These are phyloP conservation scores for Antonospora locustae DNA, from an alignment of 371 early-diverging fungal genomes.

Conservation along the genomic window DNA sequence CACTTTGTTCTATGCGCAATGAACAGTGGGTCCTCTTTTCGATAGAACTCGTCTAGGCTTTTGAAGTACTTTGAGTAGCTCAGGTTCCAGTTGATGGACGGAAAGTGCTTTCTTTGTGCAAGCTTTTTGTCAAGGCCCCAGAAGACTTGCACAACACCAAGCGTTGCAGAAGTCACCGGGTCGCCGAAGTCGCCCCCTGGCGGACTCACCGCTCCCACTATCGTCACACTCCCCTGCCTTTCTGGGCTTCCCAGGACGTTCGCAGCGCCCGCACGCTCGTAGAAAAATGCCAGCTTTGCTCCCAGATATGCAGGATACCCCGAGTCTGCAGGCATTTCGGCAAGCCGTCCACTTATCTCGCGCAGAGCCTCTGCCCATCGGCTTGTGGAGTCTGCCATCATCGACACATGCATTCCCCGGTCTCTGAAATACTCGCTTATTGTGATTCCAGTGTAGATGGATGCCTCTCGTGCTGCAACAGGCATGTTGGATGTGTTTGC, in stretches of 20 bases:
- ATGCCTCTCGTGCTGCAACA: conserved; percentile 99
- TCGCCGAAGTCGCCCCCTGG: conserved; percentile 98
- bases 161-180: conserved; percentile 92
- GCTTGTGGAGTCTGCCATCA: conserved; percentile 99
- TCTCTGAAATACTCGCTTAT: conserved; percentile 99
- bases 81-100: conserved; percentile 96
- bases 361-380: conserved; percentile 99
- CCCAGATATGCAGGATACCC: conserved; percentile 99
- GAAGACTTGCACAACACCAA: conserved; percentile 98
- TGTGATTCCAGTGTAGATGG: conserved; percentile 99
- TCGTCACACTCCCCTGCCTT: conserved; percentile 84
- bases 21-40: conserved; percentile 79
- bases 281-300: conserved; percentile 95
- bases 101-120: conserved; percentile 99
- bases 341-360: conserved; percentile 98
- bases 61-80: conserved; percentile 95
- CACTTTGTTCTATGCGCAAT: conserved; percentile 70
- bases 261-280: conserved; percentile 95
- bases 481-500: conserved; percentile 99
- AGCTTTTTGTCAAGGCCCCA: conserved; percentile 99
- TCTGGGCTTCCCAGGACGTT: conserved; percentile 80
- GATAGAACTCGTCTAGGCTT: conserved; percentile 83
- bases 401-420: conserved; percentile 95
- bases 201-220: conserved; percentile 98
- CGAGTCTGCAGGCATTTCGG: conserved; percentile 99